phyloP scores from a whole-genome alignment of 805 yeast species.

The Cyberlindnera maritima region DNA sequence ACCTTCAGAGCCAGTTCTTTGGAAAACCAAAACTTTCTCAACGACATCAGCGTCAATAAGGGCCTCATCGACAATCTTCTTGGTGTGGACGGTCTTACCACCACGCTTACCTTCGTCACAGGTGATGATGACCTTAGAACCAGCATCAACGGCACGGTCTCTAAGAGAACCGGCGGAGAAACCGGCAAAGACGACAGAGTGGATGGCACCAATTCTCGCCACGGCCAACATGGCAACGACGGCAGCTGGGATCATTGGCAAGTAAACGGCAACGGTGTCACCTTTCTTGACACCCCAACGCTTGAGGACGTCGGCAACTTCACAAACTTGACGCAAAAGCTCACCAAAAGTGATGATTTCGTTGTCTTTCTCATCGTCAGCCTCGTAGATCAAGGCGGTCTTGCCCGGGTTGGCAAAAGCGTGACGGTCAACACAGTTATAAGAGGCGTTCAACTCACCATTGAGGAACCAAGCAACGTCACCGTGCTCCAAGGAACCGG shows the following conservation, averaged over 20 bases:
- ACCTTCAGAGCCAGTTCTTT: constrained; percentile 54
- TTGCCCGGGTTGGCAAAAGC: constrained; percentile 70
- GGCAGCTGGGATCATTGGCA: constrained; percentile 87
- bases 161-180: constrained; percentile 86
- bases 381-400: constrained; percentile 75
- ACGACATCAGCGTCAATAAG: constrained; percentile 45
- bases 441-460: constrained; percentile 77
- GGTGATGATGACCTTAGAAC: constrained; percentile 70
- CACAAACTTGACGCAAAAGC: constrained; percentile 65
- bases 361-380: constrained; percentile 64
- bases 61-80: constrained; percentile 82
- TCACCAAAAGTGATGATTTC: constrained; percentile 62
- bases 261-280: constrained; percentile 81
- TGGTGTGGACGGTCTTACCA: constrained; percentile 76
- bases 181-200: constrained; percentile 85
- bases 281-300: constrained; percentile 72
- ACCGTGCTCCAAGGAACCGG: constrained; percentile 46
- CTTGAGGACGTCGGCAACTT: constrained; percentile 66
- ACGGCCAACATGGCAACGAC: constrained; percentile 73
- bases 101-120: constrained; percentile 84
- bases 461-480: constrained; percentile 73
- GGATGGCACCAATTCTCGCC: constrained; percentile 78
- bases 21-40: constrained; percentile 65
- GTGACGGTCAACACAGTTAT: constrained; percentile 80
- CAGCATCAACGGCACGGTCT: constrained; percentile 85